Base-by-base conservation (phyloP, 139 green algal genomes). In the Chlamydomonas eustigma region DNA sequence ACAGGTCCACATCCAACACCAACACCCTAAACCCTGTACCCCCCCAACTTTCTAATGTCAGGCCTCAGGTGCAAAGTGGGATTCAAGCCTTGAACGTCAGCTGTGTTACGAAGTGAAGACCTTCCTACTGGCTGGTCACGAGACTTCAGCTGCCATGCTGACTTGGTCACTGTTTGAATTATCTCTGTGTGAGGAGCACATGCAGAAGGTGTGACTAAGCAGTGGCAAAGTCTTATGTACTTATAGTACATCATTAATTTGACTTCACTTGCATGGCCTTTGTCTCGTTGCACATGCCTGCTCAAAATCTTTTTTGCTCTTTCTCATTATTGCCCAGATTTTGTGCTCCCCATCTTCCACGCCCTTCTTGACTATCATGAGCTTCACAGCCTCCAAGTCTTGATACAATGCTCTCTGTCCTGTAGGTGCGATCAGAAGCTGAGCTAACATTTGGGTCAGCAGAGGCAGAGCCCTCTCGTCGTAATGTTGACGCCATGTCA, bases 51-150 rank as follows among this genome's bases (percentile, higher is more conserved):
- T n/a, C n/a, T n/a, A n/a, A n/a, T 58, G 12, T 28, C 44, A 58
- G 44, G 84, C 83, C 31, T 37, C 77, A 1, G 91, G 90, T 32
- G 81, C 86, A 37, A 69, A 70, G 44, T 96, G 89, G 89, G 85
- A 65, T 36, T 2, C 78, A 0, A 85, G 74, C 4, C 80, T 92
- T 31, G 90, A 97, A 79, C 8, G 70, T 37, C 94, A 98, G 90
- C 86, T 98, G 78, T 97, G 92, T 83, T 97, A 92, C 79, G 94
- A 98, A 87, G 82, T 98, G 35, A 98, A 97, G 86, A 98, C 94
- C 1, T 97, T 98, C 72, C 77, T 98, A 78, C 83, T 98, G 73
- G 94, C 94, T 18, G 94, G 94, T 1, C 94, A 98, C 78, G 94
- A 98, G 80, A 98, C 94, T 6, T 92, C 81, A 76, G 90, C 94